phyloP scores from a whole-genome alignment of 2,329 filamentous ascomycete genomes.

The Cercospora beticola region DNA sequence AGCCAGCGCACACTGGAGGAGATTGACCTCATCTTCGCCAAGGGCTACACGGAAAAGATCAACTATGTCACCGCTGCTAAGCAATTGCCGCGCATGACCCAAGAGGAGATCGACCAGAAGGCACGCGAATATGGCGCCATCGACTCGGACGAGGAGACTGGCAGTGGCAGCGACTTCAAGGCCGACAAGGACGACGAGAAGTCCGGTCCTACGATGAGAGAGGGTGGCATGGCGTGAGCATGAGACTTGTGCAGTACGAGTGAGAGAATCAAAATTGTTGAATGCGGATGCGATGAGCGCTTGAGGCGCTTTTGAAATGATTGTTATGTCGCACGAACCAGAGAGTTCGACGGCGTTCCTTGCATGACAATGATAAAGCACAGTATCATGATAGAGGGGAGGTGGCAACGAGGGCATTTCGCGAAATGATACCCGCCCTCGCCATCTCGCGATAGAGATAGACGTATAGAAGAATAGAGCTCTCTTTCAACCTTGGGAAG shows the following conservation, averaged over 20 bases:
- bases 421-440: background rate
- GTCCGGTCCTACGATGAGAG: background rate
- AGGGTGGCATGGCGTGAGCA: background rate
- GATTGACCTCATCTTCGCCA: slow-evolving; percentile 31
- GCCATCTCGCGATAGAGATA: slow-evolving; percentile 2
- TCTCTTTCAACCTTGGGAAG: background rate
- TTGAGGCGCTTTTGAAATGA: background rate
- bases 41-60: slow-evolving; percentile 32
- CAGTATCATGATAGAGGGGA: background rate
- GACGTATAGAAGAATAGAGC: background rate
- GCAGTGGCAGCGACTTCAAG: background rate
- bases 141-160: slow-evolving; percentile 15
- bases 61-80: slow-evolving; percentile 41
- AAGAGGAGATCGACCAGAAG: slow-evolving; percentile 38
- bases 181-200: slow-evolving; percentile 15
- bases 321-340: background rate
- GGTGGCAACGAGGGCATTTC: background rate
- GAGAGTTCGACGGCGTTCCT: background rate
- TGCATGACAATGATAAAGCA: background rate
- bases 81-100: slow-evolving; percentile 39
- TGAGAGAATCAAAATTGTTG: background rate
- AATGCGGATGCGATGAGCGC: background rate
- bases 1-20: slow-evolving; percentile 30
- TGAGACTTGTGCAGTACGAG: background rate
- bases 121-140: slow-evolving; percentile 31